Base-by-base conservation (phyloP, 1,284 basidiomycete species). In the Leccinum subfulvum region DNA sequence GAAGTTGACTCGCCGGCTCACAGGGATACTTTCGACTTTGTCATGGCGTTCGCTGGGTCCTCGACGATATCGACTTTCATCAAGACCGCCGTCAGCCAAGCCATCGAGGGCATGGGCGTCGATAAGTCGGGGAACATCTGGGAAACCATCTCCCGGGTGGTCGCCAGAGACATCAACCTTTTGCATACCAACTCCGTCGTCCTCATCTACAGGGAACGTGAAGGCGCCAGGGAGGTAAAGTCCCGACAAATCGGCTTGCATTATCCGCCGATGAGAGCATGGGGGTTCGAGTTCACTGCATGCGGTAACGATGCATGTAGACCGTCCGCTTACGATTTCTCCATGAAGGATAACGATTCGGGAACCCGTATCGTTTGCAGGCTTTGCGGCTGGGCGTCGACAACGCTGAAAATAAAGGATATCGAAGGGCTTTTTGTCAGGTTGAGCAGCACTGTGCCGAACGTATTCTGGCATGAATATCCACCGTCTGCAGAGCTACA, bases 401-500 rank as follows among this genome's bases (percentile, higher is more conserved):
- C 8, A 0, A 3, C 26, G 2, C 4, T 62, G 16, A 55, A 23
- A 14, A 16, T 11, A 5, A 30, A 26, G 1, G 44, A 62, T 5
- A 6, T 26, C 2, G 4, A 37, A 1, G 53, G 44, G 0, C 2
- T 21, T n/a, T 8, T 62, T 4, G 37, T 16, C 11, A 23, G 30
- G 6, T 2, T 57, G 6, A 57, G 28, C 13, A 58, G 55, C 26
- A 63, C 18, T 0, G 6, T 35, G 13, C 56, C 56, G 3, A 10
- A 64, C 8, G 37, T 64, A 3, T 62, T 16, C 4, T 62, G 62
- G 62, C 62, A 62, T 10, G 33, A 62, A 5, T 62, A 62, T n/a
- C 59, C 62, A 5, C 49, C 23, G 10, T 52, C 49, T 18, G 13
- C 23, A 14, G 21, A 16, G 18, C 49, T 52, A 52, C 8, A 52